Evolutionary conservation across 768 basidiomycete genomes (phyloP), one percentile per base, ranked within the genome.

Genomic region (Crassisporium funariophilum): DNA sequence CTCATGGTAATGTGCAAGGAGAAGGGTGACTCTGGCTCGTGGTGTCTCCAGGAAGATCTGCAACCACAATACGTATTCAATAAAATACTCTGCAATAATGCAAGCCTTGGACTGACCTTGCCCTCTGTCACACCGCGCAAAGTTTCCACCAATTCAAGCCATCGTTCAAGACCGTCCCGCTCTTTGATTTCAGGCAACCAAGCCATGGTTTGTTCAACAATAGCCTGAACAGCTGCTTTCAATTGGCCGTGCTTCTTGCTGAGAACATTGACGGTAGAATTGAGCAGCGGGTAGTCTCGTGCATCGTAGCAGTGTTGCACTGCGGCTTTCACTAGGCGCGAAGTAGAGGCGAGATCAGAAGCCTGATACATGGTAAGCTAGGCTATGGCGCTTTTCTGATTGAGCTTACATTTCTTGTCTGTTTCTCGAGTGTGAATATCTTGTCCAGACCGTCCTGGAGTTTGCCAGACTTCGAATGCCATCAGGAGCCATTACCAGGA

Each of bases 231-330:
- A 1, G 84, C 88, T 40, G 79, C 88, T 64, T 98, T 95, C 54
- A 98, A 75, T 62, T 99, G 97, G 0, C 97, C 95, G 66, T 98
- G 97, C 61, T 98, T 98, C 78, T 97, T 98, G 69, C 86, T 87
- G 55, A 97, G 69, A 13, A 81, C 38, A 24, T 72, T 76, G 48
- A 91, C 76, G 51, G 78, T 84, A 7, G 78, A 73, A 61, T 94
- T 93, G 47, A 95, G 70, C 44, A 82, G 75, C 23, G 75, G 66
- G 61, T 84, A 84, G 60, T 95, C 79, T 47, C 76, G 77, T 17
- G 83, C 82, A 53, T 84, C 72, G 64, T 91, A 91, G 52, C 80
- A 81, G 51, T 92, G 77, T 50, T 86, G 77, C 21, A 83, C 68
- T 50, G 89, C 77, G 24, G 86, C 75, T 62, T 86, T 86, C 44